phyloP scores from a whole-genome alignment of 148 eudicot species.

The Rhododendron griersonianum region DNA sequence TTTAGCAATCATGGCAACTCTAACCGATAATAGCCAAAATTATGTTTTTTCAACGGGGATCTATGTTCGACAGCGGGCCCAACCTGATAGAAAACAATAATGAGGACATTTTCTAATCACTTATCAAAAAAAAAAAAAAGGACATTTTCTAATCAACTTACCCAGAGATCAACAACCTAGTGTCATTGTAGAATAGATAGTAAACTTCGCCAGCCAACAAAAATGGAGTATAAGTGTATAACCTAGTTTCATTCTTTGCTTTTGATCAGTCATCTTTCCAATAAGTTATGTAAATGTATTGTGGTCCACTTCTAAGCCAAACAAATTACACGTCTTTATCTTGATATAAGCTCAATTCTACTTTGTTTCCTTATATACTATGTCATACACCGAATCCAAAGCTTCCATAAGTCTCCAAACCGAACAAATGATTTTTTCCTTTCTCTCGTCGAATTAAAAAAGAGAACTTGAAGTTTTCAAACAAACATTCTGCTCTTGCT shows the following conservation, averaged over 20 bases:
- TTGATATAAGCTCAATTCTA: not conserved
- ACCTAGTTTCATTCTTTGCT: not conserved
- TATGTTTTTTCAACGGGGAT: too few relatives aligned
- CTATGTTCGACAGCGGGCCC: too few relatives aligned
- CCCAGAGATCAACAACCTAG: not conserved
- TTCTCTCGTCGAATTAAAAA: not conserved
- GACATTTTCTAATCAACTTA: too few relatives aligned
- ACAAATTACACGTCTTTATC: not conserved
- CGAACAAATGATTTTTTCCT: not conserved
- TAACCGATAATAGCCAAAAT: not conserved
- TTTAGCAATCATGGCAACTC: constrained; percentile 11
- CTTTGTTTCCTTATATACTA: not conserved
- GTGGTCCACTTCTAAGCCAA: not conserved
- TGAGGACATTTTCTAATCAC: too few relatives aligned
- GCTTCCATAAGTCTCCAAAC: not conserved
- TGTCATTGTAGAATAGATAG: not conserved
- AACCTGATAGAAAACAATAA: too few relatives aligned
- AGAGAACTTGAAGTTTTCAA: not conserved
- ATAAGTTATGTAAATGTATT: not conserved
- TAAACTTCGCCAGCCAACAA: not conserved
- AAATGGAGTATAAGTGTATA: not conserved
- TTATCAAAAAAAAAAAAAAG: too few relatives aligned
- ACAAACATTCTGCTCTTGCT: constrained; percentile 6
- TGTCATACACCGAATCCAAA: not conserved
- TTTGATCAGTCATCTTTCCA: not conserved